Evolutionary conservation across 2,329 filamentous ascomycete species (phyloP), one percentile per base, ranked within the genome.

Genomic region (Fusarium oxysporum): DNA sequence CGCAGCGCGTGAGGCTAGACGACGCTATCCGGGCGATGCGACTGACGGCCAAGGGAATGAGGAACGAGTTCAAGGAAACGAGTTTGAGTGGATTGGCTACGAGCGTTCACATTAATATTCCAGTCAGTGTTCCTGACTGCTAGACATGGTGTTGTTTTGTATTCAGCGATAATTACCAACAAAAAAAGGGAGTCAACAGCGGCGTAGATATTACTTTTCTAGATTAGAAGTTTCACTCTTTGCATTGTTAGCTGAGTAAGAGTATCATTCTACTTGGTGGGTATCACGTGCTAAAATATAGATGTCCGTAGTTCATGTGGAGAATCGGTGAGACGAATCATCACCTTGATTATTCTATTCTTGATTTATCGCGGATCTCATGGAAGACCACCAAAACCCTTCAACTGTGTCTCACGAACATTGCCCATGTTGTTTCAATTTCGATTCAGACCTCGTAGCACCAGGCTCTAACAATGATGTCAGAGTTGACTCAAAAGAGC

Each of bases 21-120:
- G 85, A 87, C 62, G 85, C 85, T 10, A 87, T 87, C 57, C 82
- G 83, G 9, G 85, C 85, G 11, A 87, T 87, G 85, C 80, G 85
- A 0, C 69, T 87, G 19, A 87, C 85, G 0, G 85, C 85, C 7
- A 82, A 85, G 77, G 85, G 85, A 1, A 87, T 87, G 85, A 79
- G 85, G 37, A 86, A 86, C 40, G 85, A 87, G 78, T 87, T 87
- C 76, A 87, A 87, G 80, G 85, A 87, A 78, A 87, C 85, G 7
- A 86, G 85, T 67, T 75, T 87, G 32, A 86, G 85, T 53, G 85
- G 85, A 6, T 70, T 86, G 65, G 85, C 85, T n/a, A 87, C 84
- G 5, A 87, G 85, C 65, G 85, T 87, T 63, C 84, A 85, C 13
- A 76, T 87, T 28, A 80, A 86, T 65, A 87, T 87, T 45, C 85